These are phyloP conservation scores for Puccinia triticina DNA, from an alignment of 1,284 basidiomycete genomes.

Conservation along the genomic window DNA sequence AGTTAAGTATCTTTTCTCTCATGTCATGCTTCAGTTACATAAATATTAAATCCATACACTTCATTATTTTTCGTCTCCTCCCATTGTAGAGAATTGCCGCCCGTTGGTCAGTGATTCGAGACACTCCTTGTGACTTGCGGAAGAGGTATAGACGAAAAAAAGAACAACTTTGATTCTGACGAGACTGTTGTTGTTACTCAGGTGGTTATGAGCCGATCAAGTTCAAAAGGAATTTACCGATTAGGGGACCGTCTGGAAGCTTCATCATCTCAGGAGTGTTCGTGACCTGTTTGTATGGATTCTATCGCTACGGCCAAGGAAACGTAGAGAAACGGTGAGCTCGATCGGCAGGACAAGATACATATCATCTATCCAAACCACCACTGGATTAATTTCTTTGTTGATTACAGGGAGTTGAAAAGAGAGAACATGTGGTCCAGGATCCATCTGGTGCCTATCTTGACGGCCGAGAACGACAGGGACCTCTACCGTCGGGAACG, in stretches of 20 bases:
- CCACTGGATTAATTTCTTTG: background rate
- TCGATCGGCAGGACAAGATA: too few species aligned
- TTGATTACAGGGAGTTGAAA: conserved; percentile 75
- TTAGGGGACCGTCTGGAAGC: conserved; percentile 84
- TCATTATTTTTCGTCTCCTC: background rate
- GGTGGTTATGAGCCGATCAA: conserved; percentile 91
- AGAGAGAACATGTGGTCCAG: conserved; percentile 94
- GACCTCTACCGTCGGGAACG: conserved; percentile 80
- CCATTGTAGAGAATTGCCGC: conserved; percentile 39
- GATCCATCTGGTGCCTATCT: conserved; percentile 88
- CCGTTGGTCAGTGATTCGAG: conserved; percentile 22
- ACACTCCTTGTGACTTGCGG: background rate
- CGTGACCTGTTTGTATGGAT: conserved; percentile 84
- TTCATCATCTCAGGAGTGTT: conserved; percentile 82
- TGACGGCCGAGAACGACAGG: conserved; percentile 90
- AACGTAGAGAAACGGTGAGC: conserved; percentile 89
- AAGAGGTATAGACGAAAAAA: background rate
- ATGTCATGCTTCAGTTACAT: background rate
- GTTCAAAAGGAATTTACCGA: conserved; percentile 94
- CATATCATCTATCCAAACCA: too few species aligned
- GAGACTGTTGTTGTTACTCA: conserved; percentile 14
- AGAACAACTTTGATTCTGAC: background rate
- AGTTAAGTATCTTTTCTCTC: conserved; percentile 23
- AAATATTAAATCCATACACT: background rate
- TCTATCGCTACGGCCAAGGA: conserved; percentile 86